Base-by-base conservation (phyloP, 768 basidiomycete genomes). In the Lentinus tigrinus region DNA sequence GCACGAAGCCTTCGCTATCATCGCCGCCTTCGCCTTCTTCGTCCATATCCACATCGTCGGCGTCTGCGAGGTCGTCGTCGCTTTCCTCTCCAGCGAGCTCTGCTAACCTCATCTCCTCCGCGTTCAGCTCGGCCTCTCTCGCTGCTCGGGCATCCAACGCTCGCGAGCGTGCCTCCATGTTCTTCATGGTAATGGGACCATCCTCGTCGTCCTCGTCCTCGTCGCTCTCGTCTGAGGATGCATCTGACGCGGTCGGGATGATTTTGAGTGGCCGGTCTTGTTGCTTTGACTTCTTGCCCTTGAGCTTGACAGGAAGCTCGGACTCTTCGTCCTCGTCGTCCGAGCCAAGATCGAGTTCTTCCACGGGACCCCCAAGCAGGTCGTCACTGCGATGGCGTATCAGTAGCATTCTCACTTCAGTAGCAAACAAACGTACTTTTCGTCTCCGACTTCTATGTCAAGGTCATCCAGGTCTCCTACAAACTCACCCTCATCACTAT, bases 111-210 rank as follows among this genome's bases (percentile, higher is more conserved):
- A 85, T 69, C 65, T 93, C 91, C 65, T 85, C 82, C 0, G 78
- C 70, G 65, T 89, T 89, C 26, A 90, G 74, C 67, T 83, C 82
- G 2, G 87, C 90, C 56, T 93, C 89, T 11, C 75, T 83, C 24
- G 78, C 80, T 6, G 84, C 85, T 62, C 80, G 75, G 21, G 79
- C 85, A 63, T 94, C 92, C 49, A 93, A 72, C 51, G 89, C 89
- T 54, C 84, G 84, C 44, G 92, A 93, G 26, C 85, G 85, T 37
- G 85, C 82, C 62, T 89, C 92, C 81, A 94, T 91, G 66, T 93
- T 94, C 24, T 81, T 82, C 73, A 85, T 85, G 7, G 91, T 94
- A 34, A 87, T 73, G 51, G 77, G 87, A 13, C 69, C 80, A n/a
- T 79, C 80, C 13, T 76, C 77, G 7, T 77, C 77, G 28, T 70